These are phyloP conservation scores for Cryphonectria naterciae DNA, from an alignment of 2,329 filamentous ascomycete genomes.

Conservation along the genomic window DNA sequence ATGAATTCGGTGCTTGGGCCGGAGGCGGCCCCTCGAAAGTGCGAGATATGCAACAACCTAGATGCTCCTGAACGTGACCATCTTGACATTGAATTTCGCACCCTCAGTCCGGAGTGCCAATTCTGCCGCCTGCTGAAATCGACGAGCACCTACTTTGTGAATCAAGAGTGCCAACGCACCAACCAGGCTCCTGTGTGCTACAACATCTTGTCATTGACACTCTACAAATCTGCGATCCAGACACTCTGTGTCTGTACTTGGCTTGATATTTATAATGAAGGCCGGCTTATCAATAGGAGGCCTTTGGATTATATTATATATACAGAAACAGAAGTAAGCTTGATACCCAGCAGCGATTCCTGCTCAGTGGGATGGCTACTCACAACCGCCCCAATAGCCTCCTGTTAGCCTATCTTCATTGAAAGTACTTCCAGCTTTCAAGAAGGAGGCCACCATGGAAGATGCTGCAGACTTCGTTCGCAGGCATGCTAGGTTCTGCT, in stretches of 20 bases:
- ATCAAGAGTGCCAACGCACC: background rate
- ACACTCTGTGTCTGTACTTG: background rate
- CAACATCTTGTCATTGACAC: fast-evolving
- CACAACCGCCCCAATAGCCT: background rate
- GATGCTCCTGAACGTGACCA: background rate
- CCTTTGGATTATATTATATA: background rate
- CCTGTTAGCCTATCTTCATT: background rate
- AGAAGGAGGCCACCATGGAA: background rate
- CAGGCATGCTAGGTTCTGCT: background rate
- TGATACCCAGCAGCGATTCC: background rate
- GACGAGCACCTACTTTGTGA: background rate
- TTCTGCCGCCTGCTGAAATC: constrained; percentile 1
- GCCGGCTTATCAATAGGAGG: too few species aligned
- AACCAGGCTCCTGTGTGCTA: background rate
- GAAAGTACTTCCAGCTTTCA: background rate
- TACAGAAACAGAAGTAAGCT: background rate
- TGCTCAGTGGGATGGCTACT: background rate
- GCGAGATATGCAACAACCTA: constrained; percentile 1
- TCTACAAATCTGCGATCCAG: background rate
- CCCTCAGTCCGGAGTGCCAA: background rate
- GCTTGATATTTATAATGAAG: too few species aligned
- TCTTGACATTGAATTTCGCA: background rate
- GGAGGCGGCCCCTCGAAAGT: background rate
- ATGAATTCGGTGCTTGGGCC: background rate
- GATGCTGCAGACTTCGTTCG: background rate